Base-by-base conservation (phyloP, 2,329 filamentous ascomycete species). In the Apiospora aurea region DNA sequence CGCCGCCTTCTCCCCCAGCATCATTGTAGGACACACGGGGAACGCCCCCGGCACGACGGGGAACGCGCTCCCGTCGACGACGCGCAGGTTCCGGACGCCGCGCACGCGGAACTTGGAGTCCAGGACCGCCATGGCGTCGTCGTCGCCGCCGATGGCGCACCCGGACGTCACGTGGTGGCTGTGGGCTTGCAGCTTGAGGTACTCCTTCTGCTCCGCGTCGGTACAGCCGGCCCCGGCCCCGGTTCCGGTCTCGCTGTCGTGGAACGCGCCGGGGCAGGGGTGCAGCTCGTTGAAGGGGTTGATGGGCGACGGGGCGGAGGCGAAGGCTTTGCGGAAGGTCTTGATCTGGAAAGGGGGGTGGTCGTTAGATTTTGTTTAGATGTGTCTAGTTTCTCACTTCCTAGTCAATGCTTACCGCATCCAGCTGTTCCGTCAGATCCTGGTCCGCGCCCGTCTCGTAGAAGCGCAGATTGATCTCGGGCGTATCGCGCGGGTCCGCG, bases 381-480 rank as follows among this genome's bases (percentile, higher is more conserved):
- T n/a, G 18, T 29, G 49, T 29, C 4, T 29, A 24, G 24, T 6
- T 29, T 57, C 11, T 34, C 34, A 29, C 26, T 38, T 8, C 1
- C 34, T 8, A 38, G 34, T 8, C 34, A 13, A 13, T n/a, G 41
- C 57, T n/a, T 64, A 64, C 73, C 18, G 77, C 77, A 49, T 79
- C 77, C 16, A 76, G 70, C 74, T 78, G 75, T 16, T 75, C 75
- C 69, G 76, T 73, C 53, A 78, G 69, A 67, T 79, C 77, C 47
- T 75, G 71, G 13, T 85, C 83, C 16, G 77, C 82, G 16, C 87
- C 87, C 0, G 83, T 82, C 67, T 86, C 84, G 81, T 89, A 92
- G 79, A 87, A 92, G 78, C 89, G 88, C 82, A 90, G 92, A 71
- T 84, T 83, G 75, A 93, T 91, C 10, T 88, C 81, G 0, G 92